These are phyloP conservation scores for Marchantia polymorpha DNA, from an alignment of 225 moss, liverwort and hornwort genomes.

Conservation along the genomic window DNA sequence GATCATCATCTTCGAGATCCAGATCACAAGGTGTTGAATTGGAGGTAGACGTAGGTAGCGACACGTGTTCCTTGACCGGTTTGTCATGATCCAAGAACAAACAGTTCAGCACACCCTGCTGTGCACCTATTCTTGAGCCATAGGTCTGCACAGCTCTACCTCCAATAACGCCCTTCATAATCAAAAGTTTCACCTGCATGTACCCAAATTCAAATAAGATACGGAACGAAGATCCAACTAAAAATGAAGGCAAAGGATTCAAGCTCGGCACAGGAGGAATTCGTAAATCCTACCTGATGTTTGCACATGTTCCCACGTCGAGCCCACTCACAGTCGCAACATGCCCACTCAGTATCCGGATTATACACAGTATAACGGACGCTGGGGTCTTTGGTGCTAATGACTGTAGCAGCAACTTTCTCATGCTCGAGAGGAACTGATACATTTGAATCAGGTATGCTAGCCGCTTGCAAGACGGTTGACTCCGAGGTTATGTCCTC, in stretches of 20 bases:
- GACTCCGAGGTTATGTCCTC: conserved; percentile 35
- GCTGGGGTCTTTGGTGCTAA: conserved; percentile 36
- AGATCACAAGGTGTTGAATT: conserved; percentile 43
- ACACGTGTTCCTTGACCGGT: conserved; percentile 39
- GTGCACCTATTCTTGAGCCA: conserved; percentile 34
- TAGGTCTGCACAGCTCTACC: conserved; percentile 41
- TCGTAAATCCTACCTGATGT: conserved; percentile 40
- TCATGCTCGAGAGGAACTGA: conserved; percentile 39
- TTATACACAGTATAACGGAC: conserved; percentile 44
- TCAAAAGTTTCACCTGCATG: conserved; percentile 47
- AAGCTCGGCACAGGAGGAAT: not conserved
- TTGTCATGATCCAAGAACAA: conserved; percentile 49
- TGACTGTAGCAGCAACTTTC: conserved; percentile 34
- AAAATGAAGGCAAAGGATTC: not conserved
- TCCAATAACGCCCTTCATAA: conserved; percentile 47
- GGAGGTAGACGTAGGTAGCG: conserved; percentile 35
- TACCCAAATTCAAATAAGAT: not conserved
- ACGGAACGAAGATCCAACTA: not conserved
- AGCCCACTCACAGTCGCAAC: conserved; percentile 48
- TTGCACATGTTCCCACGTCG: conserved; percentile 52
- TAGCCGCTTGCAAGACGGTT: conserved; percentile 61
- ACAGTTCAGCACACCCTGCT: conserved; percentile 34
- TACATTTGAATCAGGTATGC: conserved; percentile 46
- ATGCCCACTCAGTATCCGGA: conserved; percentile 51
- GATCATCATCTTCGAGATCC: conserved; percentile 45